Conservation (phyloP, 352 stramenopile genomes). For the Pythium dissotocum region DNA sequence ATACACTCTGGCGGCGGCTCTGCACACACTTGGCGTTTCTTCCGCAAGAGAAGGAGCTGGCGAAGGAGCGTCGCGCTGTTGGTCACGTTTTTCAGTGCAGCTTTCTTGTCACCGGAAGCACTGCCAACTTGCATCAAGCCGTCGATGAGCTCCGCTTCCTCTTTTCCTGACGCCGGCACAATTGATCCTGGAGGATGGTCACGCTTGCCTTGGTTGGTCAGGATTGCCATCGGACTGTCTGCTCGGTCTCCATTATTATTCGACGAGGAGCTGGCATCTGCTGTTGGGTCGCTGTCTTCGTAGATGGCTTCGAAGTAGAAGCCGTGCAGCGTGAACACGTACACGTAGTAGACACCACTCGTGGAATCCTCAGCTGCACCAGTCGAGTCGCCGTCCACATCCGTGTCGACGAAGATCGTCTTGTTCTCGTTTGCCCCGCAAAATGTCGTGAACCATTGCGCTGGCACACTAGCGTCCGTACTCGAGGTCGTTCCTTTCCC, state of each 20-base stretch:
- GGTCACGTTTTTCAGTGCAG: not conserved
- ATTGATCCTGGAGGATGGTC: not conserved
- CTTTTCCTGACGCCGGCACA: not conserved
- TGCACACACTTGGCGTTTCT: slow-evolving; percentile 33
- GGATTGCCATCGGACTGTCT: not conserved
- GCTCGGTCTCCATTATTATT: not conserved
- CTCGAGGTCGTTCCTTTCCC: slow-evolving; percentile 5
- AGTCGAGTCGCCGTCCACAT: not conserved
- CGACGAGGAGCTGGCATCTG: not conserved
- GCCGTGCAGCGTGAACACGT: slow-evolving; percentile 40
- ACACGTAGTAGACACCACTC: slow-evolving; percentile 34
- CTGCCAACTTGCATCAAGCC: not conserved
- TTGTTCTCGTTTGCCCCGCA: slow-evolving; percentile 43
- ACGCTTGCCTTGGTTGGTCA: not conserved
- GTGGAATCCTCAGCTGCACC: not conserved
- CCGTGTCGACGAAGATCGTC: slow-evolving; percentile 34
- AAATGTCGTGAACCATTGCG: slow-evolving; percentile 56
- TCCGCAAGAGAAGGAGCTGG: slow-evolving; percentile 42
- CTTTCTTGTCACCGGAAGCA: not conserved
- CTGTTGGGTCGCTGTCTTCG: slow-evolving; percentile 10
- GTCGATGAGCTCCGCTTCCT: not conserved
- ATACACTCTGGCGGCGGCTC: slow-evolving; percentile 38
- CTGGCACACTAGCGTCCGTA: slow-evolving; percentile 28
- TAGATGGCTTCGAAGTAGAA: slow-evolving; percentile 41
- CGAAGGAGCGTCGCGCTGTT: slow-evolving; percentile 34